Evolutionary conservation across 2,329 filamentous ascomycete species (phyloP).

Genomic region (Colletotrichum theobromicola): DNA sequence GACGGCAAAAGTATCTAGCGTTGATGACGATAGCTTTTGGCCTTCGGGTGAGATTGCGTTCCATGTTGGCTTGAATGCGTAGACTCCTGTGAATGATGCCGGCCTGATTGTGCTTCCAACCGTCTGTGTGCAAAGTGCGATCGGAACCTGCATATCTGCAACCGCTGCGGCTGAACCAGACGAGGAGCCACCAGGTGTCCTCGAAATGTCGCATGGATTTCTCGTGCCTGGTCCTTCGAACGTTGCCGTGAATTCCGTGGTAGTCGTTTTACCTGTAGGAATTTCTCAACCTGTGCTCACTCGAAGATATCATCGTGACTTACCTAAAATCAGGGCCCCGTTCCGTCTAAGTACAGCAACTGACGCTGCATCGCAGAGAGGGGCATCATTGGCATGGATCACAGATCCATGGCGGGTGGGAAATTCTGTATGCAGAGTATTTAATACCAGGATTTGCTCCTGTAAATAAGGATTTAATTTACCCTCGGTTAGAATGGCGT

Average conservation of each 20-base stretch:
- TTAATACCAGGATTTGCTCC: background rate
- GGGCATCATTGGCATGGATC: constrained; percentile 52
- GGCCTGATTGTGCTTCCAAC: constrained; percentile 68
- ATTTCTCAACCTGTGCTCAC: background rate
- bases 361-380: constrained; percentile 54
- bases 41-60: constrained; percentile 66
- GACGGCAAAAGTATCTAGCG: constrained; percentile 66
- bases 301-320: background rate
- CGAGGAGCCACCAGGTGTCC: constrained; percentile 72
- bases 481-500: constrained; percentile 62
- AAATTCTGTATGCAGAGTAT: constrained; percentile 46
- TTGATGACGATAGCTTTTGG: constrained; percentile 60
- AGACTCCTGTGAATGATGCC: constrained; percentile 49
- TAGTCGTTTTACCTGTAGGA: constrained; percentile 56
- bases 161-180: constrained; percentile 71
- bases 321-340: constrained; percentile 59
- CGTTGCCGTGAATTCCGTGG: constrained; percentile 67
- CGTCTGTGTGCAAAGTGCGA: constrained; percentile 69
- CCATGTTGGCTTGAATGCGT: constrained; percentile 70
- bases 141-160: constrained; percentile 64
- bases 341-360: constrained; percentile 56
- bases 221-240: constrained; percentile 55
- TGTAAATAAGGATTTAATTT: background rate
- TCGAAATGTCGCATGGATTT: constrained; percentile 68
- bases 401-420: constrained; percentile 60